Percentiles rank a stretch among this genome's conserved stretches.
Conservation (phyloP, 1,284 basidiomycete genomes). For the Ceratobasidium sp. region DNA sequence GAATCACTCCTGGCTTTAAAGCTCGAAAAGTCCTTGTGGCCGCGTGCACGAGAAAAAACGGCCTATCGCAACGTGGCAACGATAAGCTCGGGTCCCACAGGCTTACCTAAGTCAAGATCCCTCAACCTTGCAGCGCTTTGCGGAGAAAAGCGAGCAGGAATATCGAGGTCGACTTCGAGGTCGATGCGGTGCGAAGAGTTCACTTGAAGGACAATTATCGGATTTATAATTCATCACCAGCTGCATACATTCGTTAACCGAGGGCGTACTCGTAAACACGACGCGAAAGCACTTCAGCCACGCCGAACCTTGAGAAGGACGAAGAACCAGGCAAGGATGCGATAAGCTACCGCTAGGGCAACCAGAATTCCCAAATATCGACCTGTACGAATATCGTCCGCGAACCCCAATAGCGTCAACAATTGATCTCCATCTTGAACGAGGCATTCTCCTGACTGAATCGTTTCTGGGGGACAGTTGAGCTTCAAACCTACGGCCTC, state of each 20-base stretch:
- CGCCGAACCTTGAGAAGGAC: slow-evolving; percentile 30
- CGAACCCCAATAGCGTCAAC: slow-evolving; percentile 49
- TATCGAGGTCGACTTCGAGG: no score
- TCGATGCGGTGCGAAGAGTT: no score
- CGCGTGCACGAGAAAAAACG: neutral
- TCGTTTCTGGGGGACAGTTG: slow-evolving; percentile 48
- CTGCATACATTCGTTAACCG: no score
- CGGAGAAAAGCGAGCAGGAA: no score
- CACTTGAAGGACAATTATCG: no score
- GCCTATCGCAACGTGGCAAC: neutral
- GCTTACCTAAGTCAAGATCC: neutral
- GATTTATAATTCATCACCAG: no score
- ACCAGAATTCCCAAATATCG: slow-evolving; percentile 51
- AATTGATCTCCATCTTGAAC: slow-evolving; percentile 52
- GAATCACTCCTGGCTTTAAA: neutral
- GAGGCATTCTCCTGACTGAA: slow-evolving; percentile 50
- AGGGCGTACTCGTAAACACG: neutral
- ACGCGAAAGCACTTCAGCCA: neutral
- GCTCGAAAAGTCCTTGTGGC: neutral
- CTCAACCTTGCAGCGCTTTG: neutral
- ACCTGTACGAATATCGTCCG: slow-evolving; percentile 46
- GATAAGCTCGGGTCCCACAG: neutral
- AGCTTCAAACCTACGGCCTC: slow-evolving; percentile 50
- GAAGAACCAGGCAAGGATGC: slow-evolving; percentile 39
- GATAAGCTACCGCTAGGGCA: slow-evolving; percentile 43